Evolutionary conservation across 352 stramenopile species (phyloP), one percentile per base, ranked within the genome.

Genomic region (Globisporangium uncinulatum): DNA sequence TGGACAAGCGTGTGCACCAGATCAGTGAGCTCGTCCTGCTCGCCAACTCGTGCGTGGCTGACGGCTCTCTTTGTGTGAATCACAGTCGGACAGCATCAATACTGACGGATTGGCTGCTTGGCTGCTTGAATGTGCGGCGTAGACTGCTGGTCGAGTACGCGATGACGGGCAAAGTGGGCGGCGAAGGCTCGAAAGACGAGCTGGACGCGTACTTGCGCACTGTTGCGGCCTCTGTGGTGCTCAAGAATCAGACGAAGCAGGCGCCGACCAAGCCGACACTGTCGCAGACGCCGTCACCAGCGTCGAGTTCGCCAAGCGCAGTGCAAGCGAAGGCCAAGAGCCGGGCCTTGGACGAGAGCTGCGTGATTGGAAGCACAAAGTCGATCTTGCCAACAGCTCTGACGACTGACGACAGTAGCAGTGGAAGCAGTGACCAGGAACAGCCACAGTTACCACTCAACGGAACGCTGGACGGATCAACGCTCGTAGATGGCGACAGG

Each of bases 21-120:
- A 89, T 93, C 56, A 91, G 69, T 49, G 83, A 93, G 60, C 74
- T 93, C n/a, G 83, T 93, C 49, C 51, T 91, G 37, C 61, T 93
- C 36, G 71, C 80, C 34, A 93, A 93, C 59, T 77, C 79, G 58
- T 74, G 61, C 51, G 51, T 41, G 11, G 5, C 4, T 50, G 15
- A 20, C 13, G 41, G 15, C 41, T 29, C 24, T 29, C 24, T 29
- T 29, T 29, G 41, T 20, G 14, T n/a, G 13, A 39, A 8, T 8
- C 34, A 13, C 34, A 13, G 2, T 39, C 7, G 34, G 34, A 39
- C 34, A 39, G 34, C 34, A 3, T 46, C 29, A 15, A 48, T 10
- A 39, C 42, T 47, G 36, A n/a, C 13, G 53, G 24, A 39, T 51
- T 24, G 42, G 4, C 34, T 17, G 45, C n/a, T 37, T 44, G 9